A percentile compares a stretch with the other conserved stretches of the same genome.
phyloP scores from a whole-genome alignment of 2,329 filamentous ascomycete genomes.

The Talaromyces albobiverticillius region DNA sequence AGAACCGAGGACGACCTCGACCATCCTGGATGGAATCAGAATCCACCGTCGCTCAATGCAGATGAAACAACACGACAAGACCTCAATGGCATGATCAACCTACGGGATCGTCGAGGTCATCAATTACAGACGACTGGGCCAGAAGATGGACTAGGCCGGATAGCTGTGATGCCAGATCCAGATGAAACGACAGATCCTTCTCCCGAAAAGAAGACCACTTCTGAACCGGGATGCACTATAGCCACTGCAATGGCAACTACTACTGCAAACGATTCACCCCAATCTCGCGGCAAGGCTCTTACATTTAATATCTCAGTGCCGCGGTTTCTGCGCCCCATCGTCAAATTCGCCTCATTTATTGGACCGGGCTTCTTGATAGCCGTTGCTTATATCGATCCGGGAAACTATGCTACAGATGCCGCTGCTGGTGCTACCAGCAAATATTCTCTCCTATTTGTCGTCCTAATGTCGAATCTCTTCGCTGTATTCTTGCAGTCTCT shows the following conservation, averaged over 20 bases:
- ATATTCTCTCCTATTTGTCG: conserved; percentile 46
- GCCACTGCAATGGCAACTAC: conserved; percentile 23
- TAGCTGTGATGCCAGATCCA: neutral
- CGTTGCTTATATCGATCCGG: conserved; percentile 50
- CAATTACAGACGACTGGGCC: neutral
- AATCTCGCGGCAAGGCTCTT: conserved; percentile 30
- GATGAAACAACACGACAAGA: conserved; percentile 62
- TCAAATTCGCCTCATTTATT: conserved; percentile 44
- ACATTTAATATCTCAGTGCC: conserved; percentile 24
- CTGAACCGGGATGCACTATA: no score
- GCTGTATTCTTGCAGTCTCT: conserved; percentile 48
- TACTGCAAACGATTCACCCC: conserved; percentile 26
- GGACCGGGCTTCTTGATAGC: conserved; percentile 49
- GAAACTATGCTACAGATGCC: conserved; percentile 50
- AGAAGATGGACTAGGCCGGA: neutral
- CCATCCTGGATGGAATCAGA: conserved; percentile 60
- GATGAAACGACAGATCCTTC: neutral
- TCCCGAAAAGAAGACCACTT: conserved; percentile 19
- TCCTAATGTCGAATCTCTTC: conserved; percentile 48
- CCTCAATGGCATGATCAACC: conserved; percentile 60
- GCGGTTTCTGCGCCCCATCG: conserved; percentile 27
- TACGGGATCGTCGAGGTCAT: conserved; percentile 45
- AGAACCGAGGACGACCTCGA: conserved; percentile 55
- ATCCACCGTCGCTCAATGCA: conserved; percentile 54
- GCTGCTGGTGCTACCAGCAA: conserved; percentile 45